Conservation (phyloP, 192 early-diverging fungal species). For the Coemansia sp. region DNA sequence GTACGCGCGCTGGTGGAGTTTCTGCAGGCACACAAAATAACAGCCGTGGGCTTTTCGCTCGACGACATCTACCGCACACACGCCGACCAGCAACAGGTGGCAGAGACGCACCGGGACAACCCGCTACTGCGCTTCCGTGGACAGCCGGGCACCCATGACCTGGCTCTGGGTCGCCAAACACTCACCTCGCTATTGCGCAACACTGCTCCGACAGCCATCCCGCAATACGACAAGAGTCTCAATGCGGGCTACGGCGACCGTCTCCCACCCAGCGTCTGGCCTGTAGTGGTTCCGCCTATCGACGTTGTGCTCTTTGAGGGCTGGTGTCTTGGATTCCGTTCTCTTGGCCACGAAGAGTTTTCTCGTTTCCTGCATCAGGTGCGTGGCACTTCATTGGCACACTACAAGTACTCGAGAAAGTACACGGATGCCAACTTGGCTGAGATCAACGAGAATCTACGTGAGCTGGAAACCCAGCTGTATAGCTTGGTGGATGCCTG, state of each 20-base stretch:
- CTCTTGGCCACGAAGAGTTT: constrained; percentile 44
- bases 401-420: constrained; percentile 41
- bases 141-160: constrained; percentile 87
- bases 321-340: constrained; percentile 86
- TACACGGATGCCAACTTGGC: constrained; percentile 24
- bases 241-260: constrained; percentile 78
- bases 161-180: constrained; percentile 56
- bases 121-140: constrained; percentile 78
- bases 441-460: constrained; percentile 30
- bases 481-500: constrained; percentile 74
- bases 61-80: constrained; percentile 86
- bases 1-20: constrained; percentile 47
- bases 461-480: constrained; percentile 54
- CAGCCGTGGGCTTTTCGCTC: constrained; percentile 62
- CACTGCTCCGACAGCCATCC: constrained; percentile 51
- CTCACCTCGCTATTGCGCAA: constrained; percentile 48
- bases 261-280: constrained; percentile 58
- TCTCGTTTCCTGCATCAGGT: constrained; percentile 14
- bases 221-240: constrained; percentile 79
- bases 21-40: constrained; percentile 45
- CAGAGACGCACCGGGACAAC: constrained; percentile 48
- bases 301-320: constrained; percentile 91
- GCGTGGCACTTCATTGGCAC: constrained; percentile 3
- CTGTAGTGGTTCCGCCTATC: constrained; percentile 47
- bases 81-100: constrained; percentile 56